Conservation (phyloP, 257 asterid species). For the Nicotiana noctiflora region DNA sequence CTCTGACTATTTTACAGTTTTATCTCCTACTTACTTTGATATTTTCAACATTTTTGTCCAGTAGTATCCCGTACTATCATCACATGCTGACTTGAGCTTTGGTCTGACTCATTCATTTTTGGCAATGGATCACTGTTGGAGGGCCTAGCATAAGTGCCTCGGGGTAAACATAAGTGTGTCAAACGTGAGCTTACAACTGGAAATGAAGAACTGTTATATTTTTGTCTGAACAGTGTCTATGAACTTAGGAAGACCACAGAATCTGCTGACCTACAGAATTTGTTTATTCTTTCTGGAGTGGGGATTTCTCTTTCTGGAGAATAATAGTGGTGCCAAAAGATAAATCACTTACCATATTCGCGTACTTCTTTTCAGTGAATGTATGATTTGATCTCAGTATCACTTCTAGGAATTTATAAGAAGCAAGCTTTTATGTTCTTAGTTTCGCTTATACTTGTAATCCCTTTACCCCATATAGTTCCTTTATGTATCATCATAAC, state of each 20-base stretch:
- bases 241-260: background rate
- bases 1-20: background rate
- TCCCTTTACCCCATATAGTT: background rate
- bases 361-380: background rate
- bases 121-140: background rate
- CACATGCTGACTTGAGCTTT: background rate
- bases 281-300: background rate
- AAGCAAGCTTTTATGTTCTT: background rate
- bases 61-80: background rate
- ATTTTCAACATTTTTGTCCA: background rate
- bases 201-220: background rate
- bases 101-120: background rate
- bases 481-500: background rate
- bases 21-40: background rate
- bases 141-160: background rate
- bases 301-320: background rate
- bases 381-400: background rate
- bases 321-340: background rate
- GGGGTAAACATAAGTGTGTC: background rate
- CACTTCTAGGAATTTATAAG: background rate
- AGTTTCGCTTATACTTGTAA: background rate
- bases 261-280: background rate
- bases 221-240: background rate
- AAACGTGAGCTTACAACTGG: background rate
- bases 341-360: background rate